These are phyloP conservation scores for Penstemon davidsonii DNA, from an alignment of 257 asterid species.

Conservation along the genomic window DNA sequence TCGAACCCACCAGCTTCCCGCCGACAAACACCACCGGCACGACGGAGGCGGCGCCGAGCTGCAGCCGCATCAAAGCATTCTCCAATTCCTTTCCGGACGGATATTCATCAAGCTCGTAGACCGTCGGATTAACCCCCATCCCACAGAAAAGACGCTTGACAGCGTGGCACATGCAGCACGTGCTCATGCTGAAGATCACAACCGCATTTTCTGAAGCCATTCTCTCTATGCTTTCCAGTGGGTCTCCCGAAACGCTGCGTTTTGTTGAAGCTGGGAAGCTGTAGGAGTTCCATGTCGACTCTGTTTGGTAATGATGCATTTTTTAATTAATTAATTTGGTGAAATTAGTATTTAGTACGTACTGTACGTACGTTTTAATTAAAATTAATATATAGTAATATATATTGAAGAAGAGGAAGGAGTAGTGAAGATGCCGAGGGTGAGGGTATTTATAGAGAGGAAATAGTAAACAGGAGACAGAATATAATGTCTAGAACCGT, in stretches of 20 bases:
- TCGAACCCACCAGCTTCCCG: slow-evolving; percentile 45
- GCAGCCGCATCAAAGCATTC: slow-evolving; percentile 29
- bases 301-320: slow-evolving; percentile 23
- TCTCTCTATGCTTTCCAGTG: slow-evolving; percentile 32
- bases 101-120: slow-evolving; percentile 42
- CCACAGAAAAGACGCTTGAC: slow-evolving; percentile 43
- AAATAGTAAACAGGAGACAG: neutral
- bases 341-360: neutral
- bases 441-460: slow-evolving; percentile 28
- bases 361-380: neutral
- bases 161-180: slow-evolving; percentile 58
- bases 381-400: too few relatives aligned
- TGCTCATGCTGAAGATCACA: slow-evolving; percentile 53
- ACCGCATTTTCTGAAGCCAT: slow-evolving; percentile 45
- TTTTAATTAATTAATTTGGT: neutral
- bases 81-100: slow-evolving; percentile 33
- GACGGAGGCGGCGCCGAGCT: slow-evolving; percentile 30
- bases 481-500: too few relatives aligned
- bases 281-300: slow-evolving; percentile 20
- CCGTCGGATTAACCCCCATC: slow-evolving; percentile 47
- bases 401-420: too few relatives aligned
- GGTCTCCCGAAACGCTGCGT: slow-evolving; percentile 39
- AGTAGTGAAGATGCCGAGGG: neutral
- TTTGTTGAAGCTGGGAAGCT: slow-evolving; percentile 23
- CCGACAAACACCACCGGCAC: slow-evolving; percentile 53